phyloP scores from a whole-genome alignment of 371 early-diverging fungal genomes.

The Dinochytrium kinnereticum region DNA sequence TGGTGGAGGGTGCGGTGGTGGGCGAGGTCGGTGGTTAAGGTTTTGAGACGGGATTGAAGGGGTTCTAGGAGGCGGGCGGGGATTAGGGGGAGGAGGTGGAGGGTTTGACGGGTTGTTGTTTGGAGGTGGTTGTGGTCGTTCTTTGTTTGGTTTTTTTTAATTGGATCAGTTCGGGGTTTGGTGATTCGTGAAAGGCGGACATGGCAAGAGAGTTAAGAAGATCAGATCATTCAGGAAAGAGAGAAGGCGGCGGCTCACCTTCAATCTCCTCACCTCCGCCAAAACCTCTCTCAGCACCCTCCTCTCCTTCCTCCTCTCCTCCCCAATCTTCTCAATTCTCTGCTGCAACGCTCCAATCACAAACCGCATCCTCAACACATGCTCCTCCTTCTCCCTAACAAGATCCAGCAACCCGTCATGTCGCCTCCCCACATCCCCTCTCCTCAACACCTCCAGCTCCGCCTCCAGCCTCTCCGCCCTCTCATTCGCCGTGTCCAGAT shows the following conservation, averaged over 20 bases:
- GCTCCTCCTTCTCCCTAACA: conserved; percentile 6
- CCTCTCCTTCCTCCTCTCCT: conserved; percentile 8
- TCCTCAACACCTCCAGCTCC: conserved; percentile 4
- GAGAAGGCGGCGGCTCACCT: background rate
- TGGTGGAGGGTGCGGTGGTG: conserved; percentile 12
- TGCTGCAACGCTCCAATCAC: background rate
- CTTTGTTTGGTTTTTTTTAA: too few relatives aligned
- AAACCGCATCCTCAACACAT: conserved; percentile 1
- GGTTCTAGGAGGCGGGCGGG: background rate
- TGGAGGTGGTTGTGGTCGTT: background rate
- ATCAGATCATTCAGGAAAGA: too few relatives aligned
- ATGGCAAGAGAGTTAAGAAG: too few relatives aligned
- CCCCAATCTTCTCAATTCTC: background rate
- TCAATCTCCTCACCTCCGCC: background rate
- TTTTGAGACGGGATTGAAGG: background rate
- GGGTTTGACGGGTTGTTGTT: background rate
- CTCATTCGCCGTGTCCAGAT: conserved; percentile 13
- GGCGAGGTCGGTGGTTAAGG: background rate
- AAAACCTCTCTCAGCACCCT: background rate
- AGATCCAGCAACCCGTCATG: conserved; percentile 13
- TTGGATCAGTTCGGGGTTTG: too few relatives aligned
- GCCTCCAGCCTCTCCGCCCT: conserved; percentile 4
- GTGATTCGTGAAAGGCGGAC: too few relatives aligned
- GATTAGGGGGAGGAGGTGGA: conserved; percentile 6
- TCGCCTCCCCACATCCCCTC: conserved; percentile 2